Evolutionary conservation across 2,329 filamentous ascomycete species (phyloP).

Genomic region (Penicillium decumbens): DNA sequence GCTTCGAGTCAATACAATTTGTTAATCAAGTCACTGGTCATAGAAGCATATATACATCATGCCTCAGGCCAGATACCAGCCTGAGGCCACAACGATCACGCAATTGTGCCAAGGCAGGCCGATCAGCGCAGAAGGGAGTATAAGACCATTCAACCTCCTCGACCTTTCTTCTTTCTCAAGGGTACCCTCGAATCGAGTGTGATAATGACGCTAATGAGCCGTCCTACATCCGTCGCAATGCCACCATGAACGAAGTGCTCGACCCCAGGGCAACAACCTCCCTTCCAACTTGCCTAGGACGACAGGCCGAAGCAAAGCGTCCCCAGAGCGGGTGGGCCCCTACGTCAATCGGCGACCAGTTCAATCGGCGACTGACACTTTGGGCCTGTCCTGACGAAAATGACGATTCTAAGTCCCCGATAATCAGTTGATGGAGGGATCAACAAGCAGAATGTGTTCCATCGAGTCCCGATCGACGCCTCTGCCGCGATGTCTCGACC

Average conservation of each 20-base stretch:
- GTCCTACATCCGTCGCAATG: background rate
- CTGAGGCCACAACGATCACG: slow-evolving; percentile 25
- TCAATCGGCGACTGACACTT: background rate
- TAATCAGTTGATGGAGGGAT: background rate
- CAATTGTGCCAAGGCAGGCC: slow-evolving; percentile 33
- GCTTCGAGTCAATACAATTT: background rate
- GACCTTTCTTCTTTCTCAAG: slow-evolving; percentile 3
- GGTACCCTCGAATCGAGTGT: background rate
- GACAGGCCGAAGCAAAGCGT: slow-evolving; percentile 27
- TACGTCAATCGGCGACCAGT: slow-evolving; percentile 6
- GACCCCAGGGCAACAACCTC: background rate
- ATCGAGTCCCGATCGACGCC: background rate
- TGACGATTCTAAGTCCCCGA: background rate
- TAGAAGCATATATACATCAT: background rate
- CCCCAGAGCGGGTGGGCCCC: slow-evolving; percentile 21
- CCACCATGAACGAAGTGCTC: slow-evolving; percentile 1
- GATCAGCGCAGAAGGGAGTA: slow-evolving; percentile 22
- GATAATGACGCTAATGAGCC: background rate
- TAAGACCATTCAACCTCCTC: slow-evolving; percentile 26
- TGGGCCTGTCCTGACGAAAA: background rate
- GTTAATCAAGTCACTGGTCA: background rate
- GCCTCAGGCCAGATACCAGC: background rate
- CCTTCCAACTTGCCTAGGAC: slow-evolving; percentile 1
- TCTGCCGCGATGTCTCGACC: slow-evolving; percentile 3
- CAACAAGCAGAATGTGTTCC: background rate